Percentiles rank a stretch among this genome's conserved stretches.
Conservation (phyloP, 2,329 filamentous ascomycete genomes). For the Cyclaneusma minus region DNA sequence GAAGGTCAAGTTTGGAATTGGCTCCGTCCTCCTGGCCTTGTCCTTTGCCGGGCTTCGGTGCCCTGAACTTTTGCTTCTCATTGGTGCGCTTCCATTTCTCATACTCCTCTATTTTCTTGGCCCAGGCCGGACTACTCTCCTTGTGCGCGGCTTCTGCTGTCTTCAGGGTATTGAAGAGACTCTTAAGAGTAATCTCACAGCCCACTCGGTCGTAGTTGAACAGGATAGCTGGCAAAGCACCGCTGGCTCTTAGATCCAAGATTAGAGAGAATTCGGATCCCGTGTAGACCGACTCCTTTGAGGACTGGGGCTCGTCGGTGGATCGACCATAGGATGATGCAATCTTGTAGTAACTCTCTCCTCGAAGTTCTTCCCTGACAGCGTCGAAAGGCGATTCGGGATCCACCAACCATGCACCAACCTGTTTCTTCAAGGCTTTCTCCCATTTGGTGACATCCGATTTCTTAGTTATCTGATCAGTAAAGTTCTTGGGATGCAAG, state of each 20-base stretch:
- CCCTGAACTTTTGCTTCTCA: conserved; percentile 26
- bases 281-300: too few relatives aligned
- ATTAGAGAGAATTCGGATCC: conserved; percentile 24
- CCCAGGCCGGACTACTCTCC: conserved; percentile 41
- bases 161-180: conserved; percentile 35
- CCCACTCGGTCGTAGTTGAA: conserved; percentile 59
- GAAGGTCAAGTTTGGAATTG: conserved; percentile 37
- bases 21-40: conserved; percentile 30
- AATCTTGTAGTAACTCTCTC: conserved; percentile 2
- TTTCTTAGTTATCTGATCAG: conserved; percentile 44
- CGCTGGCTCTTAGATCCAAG: conserved; percentile 42
- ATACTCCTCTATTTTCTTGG: conserved; percentile 39
- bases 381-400: conserved; percentile 24
- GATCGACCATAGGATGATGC: too few relatives aligned
- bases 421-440: conserved; percentile 36
- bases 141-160: conserved; percentile 41
- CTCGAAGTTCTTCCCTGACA: conserved; percentile 24
- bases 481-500: conserved; percentile 31
- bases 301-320: not conserved
- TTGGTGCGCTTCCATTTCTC: conserved; percentile 35
- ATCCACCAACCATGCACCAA: conserved; percentile 45
- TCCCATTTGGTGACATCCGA: conserved; percentile 54
- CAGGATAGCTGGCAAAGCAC: conserved; percentile 56
- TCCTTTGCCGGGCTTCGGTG: conserved; percentile 23
- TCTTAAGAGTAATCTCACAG: conserved; percentile 43